Conservation (phyloP, 306 rosid species). For the Aeschynomene evenia region DNA sequence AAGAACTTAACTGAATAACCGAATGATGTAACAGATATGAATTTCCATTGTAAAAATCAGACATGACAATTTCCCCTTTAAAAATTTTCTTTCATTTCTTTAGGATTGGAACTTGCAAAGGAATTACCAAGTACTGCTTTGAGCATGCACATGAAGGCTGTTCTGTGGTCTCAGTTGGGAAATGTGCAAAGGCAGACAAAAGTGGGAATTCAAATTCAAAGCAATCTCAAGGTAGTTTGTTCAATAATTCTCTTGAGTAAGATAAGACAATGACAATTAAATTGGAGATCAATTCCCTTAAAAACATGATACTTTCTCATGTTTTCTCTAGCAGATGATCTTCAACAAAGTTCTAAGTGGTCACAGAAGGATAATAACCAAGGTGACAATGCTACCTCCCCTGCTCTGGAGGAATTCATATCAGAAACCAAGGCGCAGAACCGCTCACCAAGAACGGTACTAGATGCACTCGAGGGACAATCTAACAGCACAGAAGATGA, state of each 20-base stretch:
- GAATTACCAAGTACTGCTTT: constrained; percentile 62
- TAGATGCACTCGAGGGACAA: constrained; percentile 51
- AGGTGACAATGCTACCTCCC: constrained; percentile 35
- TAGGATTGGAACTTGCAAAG: constrained; percentile 43
- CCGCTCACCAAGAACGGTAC: constrained; percentile 58
- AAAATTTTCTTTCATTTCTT: neutral
- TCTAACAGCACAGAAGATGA: constrained; percentile 81
- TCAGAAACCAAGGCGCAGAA: constrained; percentile 35
- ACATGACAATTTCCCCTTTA: neutral
- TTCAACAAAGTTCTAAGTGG: constrained; percentile 37
- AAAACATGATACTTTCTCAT: constrained; percentile 4
- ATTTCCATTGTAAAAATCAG: neutral
- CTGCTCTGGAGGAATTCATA: constrained; percentile 30
- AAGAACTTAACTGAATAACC: too few species aligned
- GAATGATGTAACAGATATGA: neutral
- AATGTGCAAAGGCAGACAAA: constrained; percentile 29
- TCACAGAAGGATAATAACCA: constrained; percentile 21
- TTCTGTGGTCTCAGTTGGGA: constrained; percentile 59
- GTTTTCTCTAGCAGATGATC: constrained; percentile 30
- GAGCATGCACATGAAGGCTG: constrained; percentile 63
- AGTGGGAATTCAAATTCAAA: constrained; percentile 34
- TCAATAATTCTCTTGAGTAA: neutral
- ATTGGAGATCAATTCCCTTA: neutral
- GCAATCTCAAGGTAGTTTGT: constrained; percentile 55
- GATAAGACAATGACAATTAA: neutral